Percentiles rank a stretch among this genome's conserved stretches.
These are phyloP conservation scores for Saccharomyces pastorianus DNA, from an alignment of 1,139 yeast species.

Conservation along the genomic window DNA sequence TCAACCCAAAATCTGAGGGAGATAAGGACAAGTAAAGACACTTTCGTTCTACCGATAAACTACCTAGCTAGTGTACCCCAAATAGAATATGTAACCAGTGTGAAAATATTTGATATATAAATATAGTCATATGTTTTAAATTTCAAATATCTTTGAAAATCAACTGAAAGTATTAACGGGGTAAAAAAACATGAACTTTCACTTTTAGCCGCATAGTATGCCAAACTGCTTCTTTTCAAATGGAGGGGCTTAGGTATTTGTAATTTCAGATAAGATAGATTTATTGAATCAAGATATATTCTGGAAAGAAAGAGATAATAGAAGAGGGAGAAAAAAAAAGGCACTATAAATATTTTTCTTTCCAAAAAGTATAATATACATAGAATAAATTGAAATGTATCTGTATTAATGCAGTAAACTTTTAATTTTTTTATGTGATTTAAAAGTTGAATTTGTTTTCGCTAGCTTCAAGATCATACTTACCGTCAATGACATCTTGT, in stretches of 20 bases:
- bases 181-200: no score
- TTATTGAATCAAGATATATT: neutral
- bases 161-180: no score
- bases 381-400: neutral
- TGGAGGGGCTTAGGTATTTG: no score
- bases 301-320: neutral
- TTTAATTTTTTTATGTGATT: conserved; percentile 1
- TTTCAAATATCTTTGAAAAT: no score
- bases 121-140: no score
- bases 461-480: conserved; percentile 9
- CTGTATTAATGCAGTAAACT: neutral
- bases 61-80: no score
- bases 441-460: conserved; percentile 10
- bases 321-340: neutral
- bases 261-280: neutral
- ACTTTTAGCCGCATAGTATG: neutral
- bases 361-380: neutral
- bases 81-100: no score
- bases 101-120: no score
- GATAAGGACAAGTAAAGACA: neutral
- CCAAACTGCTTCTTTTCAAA: no score
- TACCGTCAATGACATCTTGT: conserved; percentile 13
- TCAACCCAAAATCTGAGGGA: neutral
- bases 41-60: neutral
- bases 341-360: neutral